Base-by-base conservation (phyloP, 2,329 filamentous ascomycete genomes). In the Pezicula carpinea region DNA sequence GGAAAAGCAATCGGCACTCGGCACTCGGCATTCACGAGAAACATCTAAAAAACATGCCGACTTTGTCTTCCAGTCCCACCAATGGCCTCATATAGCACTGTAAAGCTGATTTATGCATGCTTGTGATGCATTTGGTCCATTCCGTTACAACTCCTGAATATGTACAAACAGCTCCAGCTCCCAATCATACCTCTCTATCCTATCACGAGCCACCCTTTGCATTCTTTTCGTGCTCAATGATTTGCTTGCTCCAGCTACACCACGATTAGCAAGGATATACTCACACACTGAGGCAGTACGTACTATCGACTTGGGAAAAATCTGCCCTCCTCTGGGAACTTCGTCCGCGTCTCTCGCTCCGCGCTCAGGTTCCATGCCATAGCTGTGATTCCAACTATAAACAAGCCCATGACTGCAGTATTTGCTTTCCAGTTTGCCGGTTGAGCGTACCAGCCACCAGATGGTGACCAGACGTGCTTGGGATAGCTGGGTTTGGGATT, bases 401-500 rank as follows among this genome's bases (percentile, higher is more conserved):
- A 78, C 40, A 74, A 77, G 50, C 80, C 79, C 65, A 90, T 82
- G 57, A 93, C 75, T 46, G 85, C 77, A 5, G 93, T 99, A 76
- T 99, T 99, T 62, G 75, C 73, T 69, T 87, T 93, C 93, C 93
- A 99, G 78, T 99, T 99, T 58, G 80, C 76, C 45, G 93, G 93
- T 68, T 95, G 92, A 46, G 85, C 75, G 72, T 99, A 99, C 93
- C 93, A 99, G 71, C 93, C 93, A 79, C 93, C 93, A 56, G 92
- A 78, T 53, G 93, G 93, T 64, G 93, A 97, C 93, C 93, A 99
- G 79, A 99, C 89, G 78, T 99, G 92, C 79, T 96, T 96, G 69
- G 90, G 91, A 73, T 96, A 96, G 65, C 89, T 95, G 62, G 21
- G 34, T 26, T 40, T 19, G 15, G 32, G 47, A 48, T 59, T 39